These are phyloP conservation scores for Boletus rex-veris DNA, from an alignment of 768 basidiomycete genomes.

Conservation along the genomic window DNA sequence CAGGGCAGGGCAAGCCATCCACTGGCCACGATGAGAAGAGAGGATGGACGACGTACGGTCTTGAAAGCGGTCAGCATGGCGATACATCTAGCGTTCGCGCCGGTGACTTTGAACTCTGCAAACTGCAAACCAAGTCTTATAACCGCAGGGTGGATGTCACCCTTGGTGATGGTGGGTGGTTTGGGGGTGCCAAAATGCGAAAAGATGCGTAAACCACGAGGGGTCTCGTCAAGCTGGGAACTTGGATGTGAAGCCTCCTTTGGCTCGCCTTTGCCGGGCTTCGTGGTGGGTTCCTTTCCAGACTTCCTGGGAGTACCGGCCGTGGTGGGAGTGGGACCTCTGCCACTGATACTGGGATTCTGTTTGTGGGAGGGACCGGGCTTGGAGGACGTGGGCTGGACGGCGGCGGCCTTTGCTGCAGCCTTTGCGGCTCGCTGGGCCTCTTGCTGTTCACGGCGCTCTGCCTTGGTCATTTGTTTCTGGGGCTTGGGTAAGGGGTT, in stretches of 20 bases:
- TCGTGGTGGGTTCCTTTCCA: slow-evolving; percentile 19
- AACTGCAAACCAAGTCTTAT: slow-evolving; percentile 86
- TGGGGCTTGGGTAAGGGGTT: slow-evolving; percentile 41
- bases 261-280: slow-evolving; percentile 22
- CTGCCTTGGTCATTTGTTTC: slow-evolving; percentile 77
- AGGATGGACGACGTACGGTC: slow-evolving; percentile 51
- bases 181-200: slow-evolving; percentile 83
- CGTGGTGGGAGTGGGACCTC: slow-evolving; percentile 12
- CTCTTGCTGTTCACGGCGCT: slow-evolving; percentile 76
- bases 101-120: slow-evolving; percentile 87
- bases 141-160: slow-evolving; percentile 88
- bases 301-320: slow-evolving; percentile 24
- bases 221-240: slow-evolving; percentile 34
- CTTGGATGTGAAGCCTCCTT: slow-evolving; percentile 30
- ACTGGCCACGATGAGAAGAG: neutral
- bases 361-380: slow-evolving; percentile 30
- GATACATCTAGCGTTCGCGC: slow-evolving; percentile 94
- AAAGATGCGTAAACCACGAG: slow-evolving; percentile 74
- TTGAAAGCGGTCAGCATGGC: slow-evolving; percentile 90
- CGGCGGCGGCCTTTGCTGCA: slow-evolving; percentile 37
- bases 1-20: neutral
- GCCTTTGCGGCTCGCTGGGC: slow-evolving; percentile 77
- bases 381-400: slow-evolving; percentile 20
- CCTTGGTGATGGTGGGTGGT: slow-evolving; percentile 51
- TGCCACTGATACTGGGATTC: slow-evolving; percentile 20